Evolutionary conservation across 2,329 filamentous ascomycete species (phyloP).

Genomic region (Hymenoscyphus salicellus): DNA sequence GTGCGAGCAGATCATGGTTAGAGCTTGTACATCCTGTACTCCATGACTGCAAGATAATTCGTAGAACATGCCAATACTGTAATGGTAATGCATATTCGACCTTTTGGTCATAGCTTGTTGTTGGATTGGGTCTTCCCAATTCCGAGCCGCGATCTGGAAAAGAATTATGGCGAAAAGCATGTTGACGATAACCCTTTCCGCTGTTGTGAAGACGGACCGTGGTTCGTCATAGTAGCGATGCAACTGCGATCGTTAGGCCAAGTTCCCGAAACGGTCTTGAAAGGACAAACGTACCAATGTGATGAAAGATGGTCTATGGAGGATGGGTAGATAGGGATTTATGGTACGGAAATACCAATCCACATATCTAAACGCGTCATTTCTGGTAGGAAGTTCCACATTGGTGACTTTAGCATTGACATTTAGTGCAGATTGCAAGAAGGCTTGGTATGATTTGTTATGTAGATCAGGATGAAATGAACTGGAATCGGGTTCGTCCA

Average conservation of each 20-base stretch:
- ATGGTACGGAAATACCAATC: slow-evolving; percentile 74
- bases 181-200: slow-evolving; percentile 69
- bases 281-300: slow-evolving; percentile 51
- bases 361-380: slow-evolving; percentile 65
- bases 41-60: slow-evolving; percentile 60
- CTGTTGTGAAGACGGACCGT: slow-evolving; percentile 56
- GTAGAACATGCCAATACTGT: slow-evolving; percentile 65
- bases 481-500: slow-evolving; percentile 54
- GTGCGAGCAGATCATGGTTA: slow-evolving; percentile 69
- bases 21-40: slow-evolving; percentile 67
- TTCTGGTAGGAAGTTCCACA: slow-evolving; percentile 60
- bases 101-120: slow-evolving; percentile 57
- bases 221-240: slow-evolving; percentile 68
- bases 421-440: slow-evolving; percentile 63
- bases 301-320: slow-evolving; percentile 75
- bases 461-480: slow-evolving; percentile 49
- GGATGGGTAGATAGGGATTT: slow-evolving; percentile 67
- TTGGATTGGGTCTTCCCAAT: slow-evolving; percentile 54
- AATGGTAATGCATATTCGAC: slow-evolving; percentile 78
- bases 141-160: slow-evolving; percentile 73
- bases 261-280: background rate
- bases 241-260: slow-evolving; percentile 43
- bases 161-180: slow-evolving; percentile 78
- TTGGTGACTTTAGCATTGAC: slow-evolving; percentile 54
- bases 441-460: slow-evolving; percentile 70